A percentile compares a stretch with the other conserved stretches of the same genome.
phyloP scores from a whole-genome alignment of 2,329 filamentous ascomycete genomes.

The Alternaria sp. region DNA sequence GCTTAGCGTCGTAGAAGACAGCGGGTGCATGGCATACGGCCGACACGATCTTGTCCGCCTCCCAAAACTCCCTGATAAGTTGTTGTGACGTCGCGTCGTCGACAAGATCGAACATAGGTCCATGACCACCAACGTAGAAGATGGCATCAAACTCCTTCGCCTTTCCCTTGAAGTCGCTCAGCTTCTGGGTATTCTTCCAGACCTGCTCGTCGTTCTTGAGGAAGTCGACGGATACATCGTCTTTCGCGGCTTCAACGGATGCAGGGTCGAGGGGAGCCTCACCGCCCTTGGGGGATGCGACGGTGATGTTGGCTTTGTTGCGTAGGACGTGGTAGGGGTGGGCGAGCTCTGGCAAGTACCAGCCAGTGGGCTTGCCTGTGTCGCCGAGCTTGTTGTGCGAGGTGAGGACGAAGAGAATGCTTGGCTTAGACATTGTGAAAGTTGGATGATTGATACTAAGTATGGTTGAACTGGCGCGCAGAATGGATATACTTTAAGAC shows the following conservation, averaged over 20 bases:
- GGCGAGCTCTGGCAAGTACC: constrained; percentile 65
- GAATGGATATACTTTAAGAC: not conserved
- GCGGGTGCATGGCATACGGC: constrained; percentile 76
- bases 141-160: constrained; percentile 69
- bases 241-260: constrained; percentile 54
- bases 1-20: constrained; percentile 66
- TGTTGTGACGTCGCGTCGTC: constrained; percentile 64
- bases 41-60: constrained; percentile 67
- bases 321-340: constrained; percentile 52
- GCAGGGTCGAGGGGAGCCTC: constrained; percentile 49
- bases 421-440: constrained; percentile 50
- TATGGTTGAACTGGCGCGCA: not conserved
- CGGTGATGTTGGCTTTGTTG: constrained; percentile 48
- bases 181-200: constrained; percentile 69
- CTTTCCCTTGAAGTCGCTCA: constrained; percentile 65
- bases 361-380: constrained; percentile 66
- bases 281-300: constrained; percentile 52
- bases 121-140: constrained; percentile 67
- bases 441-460: not conserved
- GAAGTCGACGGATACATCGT: constrained; percentile 55
- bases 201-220: constrained; percentile 63
- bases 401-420: constrained; percentile 75
- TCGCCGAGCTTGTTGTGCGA: constrained; percentile 62
- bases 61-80: constrained; percentile 69
- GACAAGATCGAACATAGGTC: constrained; percentile 73